A percentile compares a stretch with the other conserved stretches of the same genome.
These are phyloP conservation scores for Bacidia rubella DNA, from an alignment of 495 filamentous ascomycete genomes.

Conservation along the genomic window DNA sequence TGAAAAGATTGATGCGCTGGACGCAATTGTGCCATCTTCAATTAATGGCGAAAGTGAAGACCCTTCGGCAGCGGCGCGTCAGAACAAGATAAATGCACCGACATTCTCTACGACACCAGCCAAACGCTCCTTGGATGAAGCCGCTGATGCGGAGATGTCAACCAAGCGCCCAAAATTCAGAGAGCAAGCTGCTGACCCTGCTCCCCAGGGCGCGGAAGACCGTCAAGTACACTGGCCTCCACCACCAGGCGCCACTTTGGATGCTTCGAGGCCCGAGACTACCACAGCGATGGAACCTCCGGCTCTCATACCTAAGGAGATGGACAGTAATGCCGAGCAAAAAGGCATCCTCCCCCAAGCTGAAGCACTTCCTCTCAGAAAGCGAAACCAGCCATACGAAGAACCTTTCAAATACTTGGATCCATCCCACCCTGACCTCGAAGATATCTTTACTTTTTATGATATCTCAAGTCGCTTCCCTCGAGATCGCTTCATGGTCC, in stretches of 20 bases:
- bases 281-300: slow-evolving; percentile 19
- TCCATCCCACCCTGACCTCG: slow-evolving; percentile 56
- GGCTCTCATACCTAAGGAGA: no score
- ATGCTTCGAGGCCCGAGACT: slow-evolving; percentile 26
- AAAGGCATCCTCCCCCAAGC: slow-evolving; percentile 15
- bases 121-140: slow-evolving; percentile 30
- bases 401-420: slow-evolving; percentile 87
- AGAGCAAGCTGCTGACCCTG: slow-evolving; percentile 24
- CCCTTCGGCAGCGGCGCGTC: slow-evolving; percentile 17
- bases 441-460: slow-evolving; percentile 69
- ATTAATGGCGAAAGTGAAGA: slow-evolving; percentile 24
- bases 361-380: slow-evolving; percentile 9
- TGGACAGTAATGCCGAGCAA: slow-evolving; percentile 10
- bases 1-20: slow-evolving; percentile 38
- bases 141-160: slow-evolving; percentile 30
- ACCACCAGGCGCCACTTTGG: slow-evolving; percentile 29
- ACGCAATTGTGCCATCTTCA: slow-evolving; percentile 31
- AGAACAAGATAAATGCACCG: slow-evolving; percentile 30
- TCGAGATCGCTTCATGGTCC: slow-evolving; percentile 81
- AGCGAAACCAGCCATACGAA: slow-evolving; percentile 46
- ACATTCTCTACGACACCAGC: slow-evolving; percentile 16
- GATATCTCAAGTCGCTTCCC: slow-evolving; percentile 71
- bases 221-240: slow-evolving; percentile 37
- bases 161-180: slow-evolving; percentile 32
- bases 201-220: slow-evolving; percentile 30